phyloP scores from a whole-genome alignment of 768 basidiomycete species.

The Termitomyces sp. region DNA sequence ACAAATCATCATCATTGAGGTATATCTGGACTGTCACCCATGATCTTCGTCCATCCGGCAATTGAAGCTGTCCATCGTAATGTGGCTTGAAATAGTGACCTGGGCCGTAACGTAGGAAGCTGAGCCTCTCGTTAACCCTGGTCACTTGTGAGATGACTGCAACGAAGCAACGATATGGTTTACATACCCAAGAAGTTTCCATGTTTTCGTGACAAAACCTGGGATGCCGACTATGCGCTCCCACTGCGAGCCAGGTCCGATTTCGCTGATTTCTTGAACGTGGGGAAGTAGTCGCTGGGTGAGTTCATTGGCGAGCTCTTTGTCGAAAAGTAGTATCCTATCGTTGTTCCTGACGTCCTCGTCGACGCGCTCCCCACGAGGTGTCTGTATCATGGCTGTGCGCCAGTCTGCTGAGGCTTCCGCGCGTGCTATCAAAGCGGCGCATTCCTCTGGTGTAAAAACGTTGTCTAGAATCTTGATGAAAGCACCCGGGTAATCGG shows the following conservation, averaged over 20 bases:
- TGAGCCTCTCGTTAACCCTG: slow-evolving; percentile 44
- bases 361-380: slow-evolving; percentile 25
- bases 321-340: slow-evolving; percentile 31
- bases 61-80: slow-evolving; percentile 35
- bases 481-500: slow-evolving; percentile 31
- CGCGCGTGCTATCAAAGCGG: slow-evolving; percentile 28
- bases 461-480: slow-evolving; percentile 39
- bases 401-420: slow-evolving; percentile 28
- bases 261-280: slow-evolving; percentile 30
- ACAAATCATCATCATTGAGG: slow-evolving; percentile 36
- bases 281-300: slow-evolving; percentile 32
- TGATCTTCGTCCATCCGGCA: slow-evolving; percentile 36
- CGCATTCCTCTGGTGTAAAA: slow-evolving; percentile 36
- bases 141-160: neutral
- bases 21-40: slow-evolving; percentile 47
- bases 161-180: neutral
- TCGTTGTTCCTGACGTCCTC: slow-evolving; percentile 36
- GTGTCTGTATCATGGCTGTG: slow-evolving; percentile 30
- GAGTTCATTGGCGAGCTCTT: slow-evolving; percentile 26
- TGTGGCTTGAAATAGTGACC: slow-evolving; percentile 43
- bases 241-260: slow-evolving; percentile 30
- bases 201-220: slow-evolving; percentile 29
- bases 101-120: slow-evolving; percentile 42
- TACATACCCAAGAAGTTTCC: slow-evolving; percentile 34
- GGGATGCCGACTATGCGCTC: slow-evolving; percentile 29